Conservation (phyloP, 164 flowering plant genomes). For the Aristolochia californica region DNA sequence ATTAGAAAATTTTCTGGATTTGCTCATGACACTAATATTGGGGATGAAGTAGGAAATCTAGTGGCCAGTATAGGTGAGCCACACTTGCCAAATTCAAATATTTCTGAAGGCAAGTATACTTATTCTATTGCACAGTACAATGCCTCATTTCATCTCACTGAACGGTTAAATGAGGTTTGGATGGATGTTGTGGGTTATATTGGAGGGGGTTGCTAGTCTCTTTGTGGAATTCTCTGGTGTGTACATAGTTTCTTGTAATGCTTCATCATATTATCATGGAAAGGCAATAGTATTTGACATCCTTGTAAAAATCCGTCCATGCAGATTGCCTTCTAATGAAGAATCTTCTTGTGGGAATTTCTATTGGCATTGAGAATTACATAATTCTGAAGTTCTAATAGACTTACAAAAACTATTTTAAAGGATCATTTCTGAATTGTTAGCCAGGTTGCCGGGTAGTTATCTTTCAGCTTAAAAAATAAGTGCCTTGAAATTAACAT, state of each 20-base stretch:
- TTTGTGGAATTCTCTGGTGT: neutral
- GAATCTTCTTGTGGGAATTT: too few relatives aligned
- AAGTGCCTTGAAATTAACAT: too few relatives aligned
- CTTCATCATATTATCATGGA: neutral
- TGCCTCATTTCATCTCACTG: slow-evolving; percentile 43
- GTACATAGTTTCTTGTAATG: neutral
- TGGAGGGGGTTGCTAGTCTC: slow-evolving; percentile 15
- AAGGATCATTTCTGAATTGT: too few relatives aligned
- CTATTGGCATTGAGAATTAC: too few relatives aligned
- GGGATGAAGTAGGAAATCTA: slow-evolving; percentile 39
- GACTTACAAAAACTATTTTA: too few relatives aligned
- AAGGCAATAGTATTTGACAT: too few relatives aligned
- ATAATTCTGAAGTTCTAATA: too few relatives aligned
- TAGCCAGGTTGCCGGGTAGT: too few relatives aligned
- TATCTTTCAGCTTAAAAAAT: too few relatives aligned
- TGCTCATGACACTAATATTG: slow-evolving; percentile 46
- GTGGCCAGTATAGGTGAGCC: slow-evolving; percentile 52
- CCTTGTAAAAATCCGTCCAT: too few relatives aligned
- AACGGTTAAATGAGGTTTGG: slow-evolving; percentile 84
- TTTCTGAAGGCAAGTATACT: slow-evolving; percentile 30
- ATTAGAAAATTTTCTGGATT: slow-evolving; percentile 70
- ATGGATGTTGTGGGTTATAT: slow-evolving; percentile 35
- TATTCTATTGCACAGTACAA: slow-evolving; percentile 76
- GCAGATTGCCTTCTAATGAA: too few relatives aligned
- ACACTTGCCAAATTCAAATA: slow-evolving; percentile 47